Evolutionary conservation across 2,329 filamentous ascomycete genomes (phyloP).

Genomic region (Bipolaris zeicola): DNA sequence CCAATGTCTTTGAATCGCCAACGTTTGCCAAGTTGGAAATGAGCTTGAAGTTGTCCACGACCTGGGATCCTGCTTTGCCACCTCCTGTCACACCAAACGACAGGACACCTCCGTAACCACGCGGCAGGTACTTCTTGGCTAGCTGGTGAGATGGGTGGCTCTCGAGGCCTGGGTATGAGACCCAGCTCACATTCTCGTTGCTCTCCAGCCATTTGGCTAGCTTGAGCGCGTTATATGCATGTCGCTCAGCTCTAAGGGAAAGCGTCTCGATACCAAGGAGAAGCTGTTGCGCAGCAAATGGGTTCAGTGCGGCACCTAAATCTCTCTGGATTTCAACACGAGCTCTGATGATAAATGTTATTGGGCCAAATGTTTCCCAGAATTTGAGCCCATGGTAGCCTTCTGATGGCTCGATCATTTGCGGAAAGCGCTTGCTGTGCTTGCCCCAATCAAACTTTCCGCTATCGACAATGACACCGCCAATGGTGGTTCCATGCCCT

Average conservation of each 20-base stretch:
- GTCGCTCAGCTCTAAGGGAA: slow-evolving; percentile 81
- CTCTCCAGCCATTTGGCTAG: slow-evolving; percentile 83
- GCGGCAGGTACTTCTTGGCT: slow-evolving; percentile 84
- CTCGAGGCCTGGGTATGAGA: slow-evolving; percentile 87
- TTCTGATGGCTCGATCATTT: slow-evolving; percentile 85
- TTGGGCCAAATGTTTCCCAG: slow-evolving; percentile 85
- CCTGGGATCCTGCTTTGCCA: slow-evolving; percentile 77
- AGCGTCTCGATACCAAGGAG: slow-evolving; percentile 89
- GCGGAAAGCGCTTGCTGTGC: slow-evolving; percentile 82
- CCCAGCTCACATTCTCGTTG: slow-evolving; percentile 86
- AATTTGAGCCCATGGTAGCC: slow-evolving; percentile 95
- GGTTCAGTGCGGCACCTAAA: slow-evolving; percentile 80
- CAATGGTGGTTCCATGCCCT: slow-evolving; percentile 85
- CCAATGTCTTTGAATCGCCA: slow-evolving; percentile 91
- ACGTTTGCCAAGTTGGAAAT: slow-evolving; percentile 97
- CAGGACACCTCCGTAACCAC: slow-evolving; percentile 87
- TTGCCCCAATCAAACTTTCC: slow-evolving; percentile 95
- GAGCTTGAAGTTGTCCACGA: slow-evolving; percentile 93
- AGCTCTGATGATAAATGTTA: slow-evolving; percentile 82
- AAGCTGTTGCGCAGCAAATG: slow-evolving; percentile 91
- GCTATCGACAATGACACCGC: slow-evolving; percentile 81
- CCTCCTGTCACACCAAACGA: slow-evolving; percentile 94
- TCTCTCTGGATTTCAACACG: slow-evolving; percentile 92
- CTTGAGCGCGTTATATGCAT: slow-evolving; percentile 80
- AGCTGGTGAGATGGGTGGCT: slow-evolving; percentile 78